Evolutionary conservation across 2,329 filamentous ascomycete genomes (phyloP).

Genomic region (Dactylellina haptotyla): DNA sequence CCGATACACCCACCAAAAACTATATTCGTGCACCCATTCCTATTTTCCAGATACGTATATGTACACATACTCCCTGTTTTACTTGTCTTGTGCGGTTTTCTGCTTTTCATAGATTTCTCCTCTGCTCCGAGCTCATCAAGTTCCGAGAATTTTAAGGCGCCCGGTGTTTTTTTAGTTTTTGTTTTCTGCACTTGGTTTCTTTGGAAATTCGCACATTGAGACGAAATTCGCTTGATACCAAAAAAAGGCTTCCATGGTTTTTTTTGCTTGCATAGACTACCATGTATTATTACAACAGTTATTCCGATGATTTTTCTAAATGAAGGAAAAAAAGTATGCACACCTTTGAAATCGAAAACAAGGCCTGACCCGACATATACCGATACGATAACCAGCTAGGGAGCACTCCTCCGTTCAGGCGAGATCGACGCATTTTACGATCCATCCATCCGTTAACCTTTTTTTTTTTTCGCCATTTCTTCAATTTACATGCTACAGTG

Average conservation of each 20-base stretch:
- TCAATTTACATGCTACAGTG: conserved; percentile 32
- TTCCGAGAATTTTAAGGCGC: conserved; percentile 25
- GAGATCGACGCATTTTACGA: conserved; percentile 41
- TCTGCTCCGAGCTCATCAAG: too few relatives aligned
- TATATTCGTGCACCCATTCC: conserved; percentile 49
- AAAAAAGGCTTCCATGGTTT: conserved; percentile 32
- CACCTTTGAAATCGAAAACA: conserved; percentile 39
- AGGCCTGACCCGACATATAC: conserved; percentile 49
- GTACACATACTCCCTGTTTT: conserved; percentile 33
- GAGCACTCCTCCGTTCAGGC: conserved; percentile 50
- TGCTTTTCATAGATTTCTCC: conserved; percentile 31
- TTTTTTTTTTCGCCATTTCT: not conserved
- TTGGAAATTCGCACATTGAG: conserved; percentile 49
- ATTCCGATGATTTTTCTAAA: conserved; percentile 31
- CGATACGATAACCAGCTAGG: conserved; percentile 45
- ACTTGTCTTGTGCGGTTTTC: conserved; percentile 40
- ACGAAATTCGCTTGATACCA: conserved; percentile 51
- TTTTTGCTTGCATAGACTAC: conserved; percentile 46
- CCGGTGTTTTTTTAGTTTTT: conserved; percentile 53
- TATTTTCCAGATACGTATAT: conserved; percentile 31
- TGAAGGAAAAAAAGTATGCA: conserved; percentile 9
- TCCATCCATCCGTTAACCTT: conserved; percentile 44
- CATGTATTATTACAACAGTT: conserved; percentile 52
- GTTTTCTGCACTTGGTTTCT: conserved; percentile 53
- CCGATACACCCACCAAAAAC: conserved; percentile 39